A percentile compares a stretch with the other conserved stretches of the same genome.
These are phyloP conservation scores for Saccharomycopsis guyanensis DNA, from an alignment of 805 yeast species.

Conservation along the genomic window DNA sequence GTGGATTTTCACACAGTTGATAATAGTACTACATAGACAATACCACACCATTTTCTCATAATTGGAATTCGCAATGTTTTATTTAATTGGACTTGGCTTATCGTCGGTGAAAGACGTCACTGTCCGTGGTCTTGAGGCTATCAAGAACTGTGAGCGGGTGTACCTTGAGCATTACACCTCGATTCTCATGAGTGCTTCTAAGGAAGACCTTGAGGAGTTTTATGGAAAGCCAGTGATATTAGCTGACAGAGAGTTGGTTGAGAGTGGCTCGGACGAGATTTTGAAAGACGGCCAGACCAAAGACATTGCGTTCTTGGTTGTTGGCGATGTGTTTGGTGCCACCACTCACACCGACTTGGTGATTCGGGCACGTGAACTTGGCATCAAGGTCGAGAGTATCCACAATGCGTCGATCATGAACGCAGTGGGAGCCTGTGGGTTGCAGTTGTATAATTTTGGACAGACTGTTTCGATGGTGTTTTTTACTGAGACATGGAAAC, in stretches of 20 bases:
- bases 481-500: slow-evolving; percentile 93
- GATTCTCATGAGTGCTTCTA: slow-evolving; percentile 86
- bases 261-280: slow-evolving; percentile 78
- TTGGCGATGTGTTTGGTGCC: slow-evolving; percentile 97
- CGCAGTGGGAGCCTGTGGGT: slow-evolving; percentile 97
- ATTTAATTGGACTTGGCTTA: slow-evolving; percentile 85
- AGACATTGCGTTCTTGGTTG: slow-evolving; percentile 90
- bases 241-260: slow-evolving; percentile 95
- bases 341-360: slow-evolving; percentile 95
- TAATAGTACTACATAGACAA: too few species aligned
- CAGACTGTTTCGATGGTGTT: slow-evolving; percentile 96
- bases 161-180: slow-evolving; percentile 94
- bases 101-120: slow-evolving; percentile 87
- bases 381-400: slow-evolving; percentile 69
- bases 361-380: slow-evolving; percentile 80
- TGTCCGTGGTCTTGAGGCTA: slow-evolving; percentile 84
- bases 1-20: too few species aligned
- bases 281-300: slow-evolving; percentile 67
- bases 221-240: slow-evolving; percentile 79
- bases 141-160: slow-evolving; percentile 79
- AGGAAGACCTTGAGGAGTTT: slow-evolving; percentile 64
- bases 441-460: slow-evolving; percentile 91
- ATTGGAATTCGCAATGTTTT: too few species aligned
- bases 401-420: slow-evolving; percentile 98
- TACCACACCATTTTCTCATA: too few species aligned